Conservation (phyloP, 2,329 filamentous ascomycete species). For the Akanthomyces lecanii region DNA sequence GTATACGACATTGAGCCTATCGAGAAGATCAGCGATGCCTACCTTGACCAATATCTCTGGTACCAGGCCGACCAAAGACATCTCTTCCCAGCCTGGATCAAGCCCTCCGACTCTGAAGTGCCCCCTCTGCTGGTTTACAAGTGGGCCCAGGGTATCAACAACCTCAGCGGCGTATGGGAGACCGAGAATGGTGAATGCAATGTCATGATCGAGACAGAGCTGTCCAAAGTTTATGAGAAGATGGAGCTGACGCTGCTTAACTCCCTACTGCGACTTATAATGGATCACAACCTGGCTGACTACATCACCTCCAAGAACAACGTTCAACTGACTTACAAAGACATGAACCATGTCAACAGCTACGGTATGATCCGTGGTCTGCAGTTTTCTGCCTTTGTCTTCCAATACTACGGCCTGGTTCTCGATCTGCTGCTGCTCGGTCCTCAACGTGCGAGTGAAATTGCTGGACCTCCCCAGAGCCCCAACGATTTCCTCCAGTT, state of each 20-base stretch:
- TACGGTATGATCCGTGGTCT: conserved; percentile 97
- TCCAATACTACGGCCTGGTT: conserved; percentile 97
- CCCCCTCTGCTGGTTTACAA: conserved; percentile 94
- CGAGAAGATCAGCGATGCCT: conserved; percentile 98
- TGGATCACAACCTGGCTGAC: conserved; percentile 98
- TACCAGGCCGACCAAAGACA: conserved; percentile 98
- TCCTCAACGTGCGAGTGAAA: conserved; percentile 93
- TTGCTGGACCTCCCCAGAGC: conserved; percentile 86
- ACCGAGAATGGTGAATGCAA: conserved; percentile 93
- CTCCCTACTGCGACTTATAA: conserved; percentile 85
- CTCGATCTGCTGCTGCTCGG: conserved; percentile 89
- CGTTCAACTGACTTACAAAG: conserved; percentile 97
- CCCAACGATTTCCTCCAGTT: conserved; percentile 99
- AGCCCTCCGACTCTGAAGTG: conserved; percentile 96
- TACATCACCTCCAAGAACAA: conserved; percentile 99
- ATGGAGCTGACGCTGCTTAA: conserved; percentile 96
- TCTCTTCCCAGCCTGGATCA: conserved; percentile 97
- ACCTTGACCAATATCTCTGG: conserved; percentile 97
- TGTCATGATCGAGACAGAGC: conserved; percentile 95
- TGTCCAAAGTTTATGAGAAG: conserved; percentile 99
- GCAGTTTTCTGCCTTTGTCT: conserved; percentile 97
- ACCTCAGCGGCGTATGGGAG: conserved; percentile 92
- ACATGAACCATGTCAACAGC: conserved; percentile 99
- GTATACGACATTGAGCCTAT: conserved; percentile 99
- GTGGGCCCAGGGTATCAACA: conserved; percentile 99